Evolutionary conservation across 2,329 filamentous ascomycete species (phyloP), one percentile per base, ranked within the genome.

Genomic region (Exophiala oligosperma): DNA sequence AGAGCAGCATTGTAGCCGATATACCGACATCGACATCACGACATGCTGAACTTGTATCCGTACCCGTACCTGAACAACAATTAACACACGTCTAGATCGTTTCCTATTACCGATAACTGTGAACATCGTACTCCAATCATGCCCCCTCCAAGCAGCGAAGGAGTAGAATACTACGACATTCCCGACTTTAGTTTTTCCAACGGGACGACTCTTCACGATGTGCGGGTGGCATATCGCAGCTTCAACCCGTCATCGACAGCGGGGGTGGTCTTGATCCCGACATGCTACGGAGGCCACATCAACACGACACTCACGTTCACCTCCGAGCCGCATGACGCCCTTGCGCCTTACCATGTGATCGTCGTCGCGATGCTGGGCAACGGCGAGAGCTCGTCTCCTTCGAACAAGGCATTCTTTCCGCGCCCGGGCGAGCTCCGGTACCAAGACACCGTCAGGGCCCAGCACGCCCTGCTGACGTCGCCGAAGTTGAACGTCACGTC

Each of bases 261-360:
- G 26, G 73, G 77, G 48, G 69, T 67, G n/a, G 76, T 77, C 14
- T 67, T 84, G 12, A 75, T 85, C 11, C 76, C 79, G 24, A 84
- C 81, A 1, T 85, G 82, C 67, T 85, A 81, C 66, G 75, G 77
- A 4, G 82, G 83, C 24, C 73, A 73, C 7, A 75, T 85, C 17
- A 74, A 76, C 29, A 74, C 70, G 1, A 84, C 82, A 1, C 64
- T 79, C 2, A 80, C 73, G 46, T 83, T 81, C 62, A 71, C 77
- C 49, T 65, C 67, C 47, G 52, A 61, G 7, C 46, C 54, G 3
- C 49, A 69, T 4, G 73, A 73, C 3, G 74, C 75, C 0, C 66
- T 81, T 1, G 68, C 66, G 32, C 59, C 70, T 26, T 68, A 79
- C 66, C 73, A 77, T 57, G 72, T 81, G 11, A 71, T 82, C 37